Base-by-base conservation (phyloP, 1,139 yeast species). In the Entelexis paramagnoliae region DNA sequence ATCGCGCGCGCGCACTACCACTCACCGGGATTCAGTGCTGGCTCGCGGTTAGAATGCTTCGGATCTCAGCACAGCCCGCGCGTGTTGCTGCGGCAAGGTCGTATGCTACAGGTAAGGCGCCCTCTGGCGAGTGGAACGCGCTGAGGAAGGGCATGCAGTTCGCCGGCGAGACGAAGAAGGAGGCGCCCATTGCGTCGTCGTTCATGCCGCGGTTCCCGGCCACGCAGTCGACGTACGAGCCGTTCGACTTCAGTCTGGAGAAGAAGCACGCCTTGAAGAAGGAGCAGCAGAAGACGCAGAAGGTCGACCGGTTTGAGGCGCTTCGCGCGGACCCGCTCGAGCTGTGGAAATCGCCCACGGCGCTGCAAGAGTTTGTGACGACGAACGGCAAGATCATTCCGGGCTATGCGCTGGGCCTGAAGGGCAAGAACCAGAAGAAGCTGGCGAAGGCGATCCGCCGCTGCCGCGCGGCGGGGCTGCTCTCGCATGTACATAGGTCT, bases 331-430 rank as follows among this genome's bases (percentile, higher is more conserved):
- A 66, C 58, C 70, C 69, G n/a, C 52, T 64, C 17, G 60, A 61
- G 20, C 55, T 65, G 19, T 64, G 68, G 68, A 62, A 63, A 56
- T 60, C 63, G 73, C 69, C 89, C 4, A 76, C 72, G 55, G 68
- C 78, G 10, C 72, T 83, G 53, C 78, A 83, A 4, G 69, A 72
- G 52, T 83, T 74, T 60, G 63, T 83, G 53, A 70, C 80, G 8
- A 60, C 76, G 11, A 77, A 81, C 16, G 91, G 91, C n/a, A 78
- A 76, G 58, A 82, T 83, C 48, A 68, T 78, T 51, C 79, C 83
- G 5, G 73, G 84, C 51, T 69, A 73, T 30, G 68, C 73, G 20
- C 77, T 82, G 8, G 86, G 85, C 2, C 74, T 81, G 59, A 72
- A 66, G 52, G 72, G 74, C 19, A 70, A 68, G 57, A 82, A 80